phyloP scores from a whole-genome alignment of 2,329 filamentous ascomycete genomes.

The Cryphonectria japonica region DNA sequence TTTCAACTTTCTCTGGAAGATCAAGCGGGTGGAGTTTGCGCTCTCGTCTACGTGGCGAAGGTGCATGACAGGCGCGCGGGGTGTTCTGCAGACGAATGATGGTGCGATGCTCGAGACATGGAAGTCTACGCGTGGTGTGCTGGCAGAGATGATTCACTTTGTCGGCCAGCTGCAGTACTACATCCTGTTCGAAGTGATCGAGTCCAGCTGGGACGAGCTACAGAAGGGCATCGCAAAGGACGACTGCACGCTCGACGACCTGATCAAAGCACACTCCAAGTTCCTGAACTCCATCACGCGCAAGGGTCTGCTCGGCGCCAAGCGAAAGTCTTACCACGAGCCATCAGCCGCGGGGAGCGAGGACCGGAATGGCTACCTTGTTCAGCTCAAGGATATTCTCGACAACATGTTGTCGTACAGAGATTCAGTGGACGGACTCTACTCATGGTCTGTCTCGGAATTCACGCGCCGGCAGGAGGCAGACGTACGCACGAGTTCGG shows the following conservation, averaged over 20 bases:
- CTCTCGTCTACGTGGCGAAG: slow-evolving; percentile 89
- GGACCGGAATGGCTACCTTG: slow-evolving; percentile 77
- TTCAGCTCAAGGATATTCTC: slow-evolving; percentile 88
- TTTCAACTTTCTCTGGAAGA: slow-evolving; percentile 98
- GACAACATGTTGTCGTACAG: slow-evolving; percentile 94
- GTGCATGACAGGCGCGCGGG: slow-evolving; percentile 91
- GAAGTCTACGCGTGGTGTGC: slow-evolving; percentile 85
- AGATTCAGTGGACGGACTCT: slow-evolving; percentile 90
- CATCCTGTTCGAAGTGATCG: slow-evolving; percentile 97
- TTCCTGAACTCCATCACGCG: slow-evolving; percentile 95
- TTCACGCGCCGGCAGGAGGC: slow-evolving; percentile 90
- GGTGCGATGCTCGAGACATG: slow-evolving; percentile 74
- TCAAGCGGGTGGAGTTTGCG: slow-evolving; percentile 96
- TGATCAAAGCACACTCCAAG: slow-evolving; percentile 87
- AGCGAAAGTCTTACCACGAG: slow-evolving; percentile 47
- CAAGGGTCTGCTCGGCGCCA: slow-evolving; percentile 87
- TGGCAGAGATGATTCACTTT: slow-evolving; percentile 99
- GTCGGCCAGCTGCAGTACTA: slow-evolving; percentile 97
- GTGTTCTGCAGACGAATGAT: slow-evolving; percentile 81
- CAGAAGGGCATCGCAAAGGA: slow-evolving; percentile 82
- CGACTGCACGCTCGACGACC: slow-evolving; percentile 88
- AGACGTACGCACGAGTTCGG: slow-evolving; percentile 67
- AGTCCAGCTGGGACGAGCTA: slow-evolving; percentile 91
- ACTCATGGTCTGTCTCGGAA: slow-evolving; percentile 92
- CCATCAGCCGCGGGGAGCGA: slow-evolving; percentile 53